phyloP scores from a whole-genome alignment of 345 rosid genomes.

The Chamaenerion angustifolium region DNA sequence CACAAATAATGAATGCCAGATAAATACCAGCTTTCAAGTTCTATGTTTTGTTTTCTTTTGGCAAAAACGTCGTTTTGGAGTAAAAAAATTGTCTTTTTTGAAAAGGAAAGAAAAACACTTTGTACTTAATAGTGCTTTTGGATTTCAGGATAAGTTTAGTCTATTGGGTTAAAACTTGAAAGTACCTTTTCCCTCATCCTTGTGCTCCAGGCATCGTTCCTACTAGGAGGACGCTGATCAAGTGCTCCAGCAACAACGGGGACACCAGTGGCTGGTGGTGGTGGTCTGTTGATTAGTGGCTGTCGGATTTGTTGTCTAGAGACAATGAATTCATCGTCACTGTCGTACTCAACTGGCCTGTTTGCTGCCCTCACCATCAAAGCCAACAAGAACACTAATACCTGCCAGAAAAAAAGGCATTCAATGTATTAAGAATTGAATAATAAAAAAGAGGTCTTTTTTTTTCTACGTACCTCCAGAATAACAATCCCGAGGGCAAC shows the following conservation, averaged over 20 bases:
- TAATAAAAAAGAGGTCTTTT: too few species aligned
- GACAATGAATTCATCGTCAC: constrained; percentile 72
- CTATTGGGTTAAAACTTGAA: not conserved
- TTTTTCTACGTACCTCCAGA: too few species aligned
- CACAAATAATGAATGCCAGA: not conserved
- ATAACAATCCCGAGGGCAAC: too few species aligned
- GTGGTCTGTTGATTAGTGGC: constrained; percentile 66
- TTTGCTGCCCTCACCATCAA: constrained; percentile 66
- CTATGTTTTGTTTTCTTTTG: too few species aligned
- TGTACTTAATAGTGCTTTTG: not conserved
- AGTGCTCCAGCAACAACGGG: constrained; percentile 48
- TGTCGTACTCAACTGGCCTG: constrained; percentile 70
- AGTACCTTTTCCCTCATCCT: constrained; percentile 89
- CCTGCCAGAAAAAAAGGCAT: not conserved
- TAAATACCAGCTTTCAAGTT: not conserved
- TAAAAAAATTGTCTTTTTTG: not conserved
- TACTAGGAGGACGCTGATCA: constrained; percentile 59
- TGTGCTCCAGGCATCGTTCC: constrained; percentile 96
- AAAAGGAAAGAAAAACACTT: not conserved
- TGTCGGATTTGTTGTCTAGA: constrained; percentile 70
- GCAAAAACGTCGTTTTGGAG: too few species aligned
- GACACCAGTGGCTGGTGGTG: constrained; percentile 36
- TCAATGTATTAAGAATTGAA: too few species aligned
- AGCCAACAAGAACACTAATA: constrained; percentile 48
- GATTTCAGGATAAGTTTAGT: not conserved